Evolutionary conservation across 2,329 filamentous ascomycete species (phyloP).

Genomic region (Trichoderma hamatum): DNA sequence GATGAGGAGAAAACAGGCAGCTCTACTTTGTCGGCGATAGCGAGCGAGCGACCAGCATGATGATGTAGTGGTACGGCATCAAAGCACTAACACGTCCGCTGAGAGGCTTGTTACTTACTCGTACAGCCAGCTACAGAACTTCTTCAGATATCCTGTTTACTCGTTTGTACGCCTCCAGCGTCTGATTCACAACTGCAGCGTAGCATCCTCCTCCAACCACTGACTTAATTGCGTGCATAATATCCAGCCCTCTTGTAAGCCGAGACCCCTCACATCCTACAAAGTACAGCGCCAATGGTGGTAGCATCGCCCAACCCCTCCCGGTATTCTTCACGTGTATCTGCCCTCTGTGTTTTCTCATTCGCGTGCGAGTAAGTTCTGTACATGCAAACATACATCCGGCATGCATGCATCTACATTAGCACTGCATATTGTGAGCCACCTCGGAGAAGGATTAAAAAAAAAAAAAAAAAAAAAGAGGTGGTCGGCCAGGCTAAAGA

Average conservation of each 20-base stretch:
- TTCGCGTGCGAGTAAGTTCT: slow-evolving; percentile 18
- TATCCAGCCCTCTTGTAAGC: slow-evolving; percentile 16
- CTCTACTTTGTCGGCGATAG: slow-evolving; percentile 20
- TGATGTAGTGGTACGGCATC: slow-evolving; percentile 1
- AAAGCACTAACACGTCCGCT: background rate
- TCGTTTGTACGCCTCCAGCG: background rate
- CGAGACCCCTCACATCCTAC: slow-evolving; percentile 4
- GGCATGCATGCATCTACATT: slow-evolving; percentile 7
- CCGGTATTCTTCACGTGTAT: background rate
- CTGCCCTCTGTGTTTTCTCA: background rate
- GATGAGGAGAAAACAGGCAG: background rate
- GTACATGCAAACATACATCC: slow-evolving; percentile 16
- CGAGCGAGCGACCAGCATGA: background rate
- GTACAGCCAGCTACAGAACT: background rate
- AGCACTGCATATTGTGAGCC: slow-evolving; percentile 23
- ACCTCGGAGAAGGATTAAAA: background rate
- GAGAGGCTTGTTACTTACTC: background rate
- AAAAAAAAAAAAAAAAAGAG: slow-evolving; percentile 5
- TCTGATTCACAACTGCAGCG: slow-evolving; percentile 3
- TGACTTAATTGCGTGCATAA: slow-evolving; percentile 22
- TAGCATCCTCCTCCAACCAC: background rate
- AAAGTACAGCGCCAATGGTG: background rate
- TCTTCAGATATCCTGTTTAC: slow-evolving; percentile 1
- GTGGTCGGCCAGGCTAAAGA: slow-evolving; percentile 13
- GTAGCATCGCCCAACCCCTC: slow-evolving; percentile 2